Base-by-base conservation (phyloP, 495 filamentous ascomycete genomes). In the Aspergillus egyptiacus region DNA sequence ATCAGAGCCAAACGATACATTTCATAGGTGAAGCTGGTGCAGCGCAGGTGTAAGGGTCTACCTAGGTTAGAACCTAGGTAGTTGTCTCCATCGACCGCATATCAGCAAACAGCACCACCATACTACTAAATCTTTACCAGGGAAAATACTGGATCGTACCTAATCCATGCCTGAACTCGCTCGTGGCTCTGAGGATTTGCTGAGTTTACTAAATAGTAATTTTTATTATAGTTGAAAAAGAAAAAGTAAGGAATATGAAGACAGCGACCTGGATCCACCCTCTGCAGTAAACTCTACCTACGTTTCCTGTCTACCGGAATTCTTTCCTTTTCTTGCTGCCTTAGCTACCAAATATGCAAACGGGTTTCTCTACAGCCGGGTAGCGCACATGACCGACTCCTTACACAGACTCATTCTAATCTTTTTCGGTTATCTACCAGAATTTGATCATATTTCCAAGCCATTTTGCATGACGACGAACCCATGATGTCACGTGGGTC, bases 401-500 rank as follows among this genome's bases (percentile, higher is more conserved):
- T n/a, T n/a, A n/a, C n/a, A n/a, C n/a, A n/a, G n/a, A n/a, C 28
- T 31, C 9, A 31, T 31, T 13, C 9, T 31, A 11, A n/a, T 10
- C 28, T 31, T 31, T 13, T 11, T 13, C 28, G 10, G 9, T 31
- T 31, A 3, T 31, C 9, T 31, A 11, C 9, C 28, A 11, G n/a
- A 31, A 6, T 31, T 31, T 31, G 10, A n/a, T n/a, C n/a, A n/a
- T n/a, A n/a, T n/a, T 31, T 31, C 24, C 24, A 27, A 27, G 24
- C 24, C n/a, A n/a, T n/a, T n/a, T 27, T 27, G 5, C 4, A 27
- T 8, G 4, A 5, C 28, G 8, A 31, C 8, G 8, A 13, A 31
- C 39, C 50, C 38, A 54, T 61, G 55, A 58, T 61, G 55, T 61
- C 58, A 61, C 58, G 58, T 61, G 58, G 58, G 52, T 53, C 54